These are phyloP conservation scores for Vigna reflexopilosa DNA, from an alignment of 306 rosid genomes.

Conservation along the genomic window DNA sequence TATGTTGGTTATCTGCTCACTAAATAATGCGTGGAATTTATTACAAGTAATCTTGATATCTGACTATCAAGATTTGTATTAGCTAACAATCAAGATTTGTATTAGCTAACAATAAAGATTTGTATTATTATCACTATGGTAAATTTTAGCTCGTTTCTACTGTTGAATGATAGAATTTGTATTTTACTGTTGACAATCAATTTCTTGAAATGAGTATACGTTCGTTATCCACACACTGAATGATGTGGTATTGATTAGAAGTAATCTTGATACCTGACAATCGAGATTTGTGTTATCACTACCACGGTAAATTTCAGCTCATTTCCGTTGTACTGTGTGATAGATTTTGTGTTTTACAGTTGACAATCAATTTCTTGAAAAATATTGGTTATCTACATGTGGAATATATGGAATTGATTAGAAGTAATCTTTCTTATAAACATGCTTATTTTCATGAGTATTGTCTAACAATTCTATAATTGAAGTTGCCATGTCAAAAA, in stretches of 20 bases:
- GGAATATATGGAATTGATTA: slow-evolving; percentile 16
- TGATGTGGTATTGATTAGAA: slow-evolving; percentile 2
- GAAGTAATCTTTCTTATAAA: slow-evolving; percentile 18
- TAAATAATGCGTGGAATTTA: slow-evolving; percentile 2
- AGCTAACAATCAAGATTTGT: background rate
- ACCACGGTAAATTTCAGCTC: slow-evolving; percentile 25
- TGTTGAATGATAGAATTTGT: slow-evolving; percentile 32
- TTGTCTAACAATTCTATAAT: slow-evolving; percentile 52
- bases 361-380: slow-evolving; percentile 23
- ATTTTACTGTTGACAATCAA: slow-evolving; percentile 24
- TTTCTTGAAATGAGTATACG: slow-evolving; percentile 14
- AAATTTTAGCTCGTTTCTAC: slow-evolving; percentile 25
- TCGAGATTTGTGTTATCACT: slow-evolving; percentile 1
- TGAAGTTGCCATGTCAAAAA: slow-evolving; percentile 91
- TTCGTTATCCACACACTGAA: slow-evolving; percentile 10
- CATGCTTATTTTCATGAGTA: slow-evolving; percentile 40
- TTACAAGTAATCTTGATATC: slow-evolving; percentile 6
- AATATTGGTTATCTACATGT: slow-evolving; percentile 28
- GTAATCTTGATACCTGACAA: background rate
- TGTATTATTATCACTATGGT: slow-evolving; percentile 1
- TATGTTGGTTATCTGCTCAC: slow-evolving; percentile 24
- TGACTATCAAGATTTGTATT: background rate
- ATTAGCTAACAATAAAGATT: background rate
- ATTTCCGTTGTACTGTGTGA: slow-evolving; percentile 24
- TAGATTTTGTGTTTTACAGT: slow-evolving; percentile 34